Percentiles rank a stretch among this genome's conserved stretches.
Evolutionary conservation across 106 monocot species (phyloP).

Genomic region (Xerophyta viscosa): DNA sequence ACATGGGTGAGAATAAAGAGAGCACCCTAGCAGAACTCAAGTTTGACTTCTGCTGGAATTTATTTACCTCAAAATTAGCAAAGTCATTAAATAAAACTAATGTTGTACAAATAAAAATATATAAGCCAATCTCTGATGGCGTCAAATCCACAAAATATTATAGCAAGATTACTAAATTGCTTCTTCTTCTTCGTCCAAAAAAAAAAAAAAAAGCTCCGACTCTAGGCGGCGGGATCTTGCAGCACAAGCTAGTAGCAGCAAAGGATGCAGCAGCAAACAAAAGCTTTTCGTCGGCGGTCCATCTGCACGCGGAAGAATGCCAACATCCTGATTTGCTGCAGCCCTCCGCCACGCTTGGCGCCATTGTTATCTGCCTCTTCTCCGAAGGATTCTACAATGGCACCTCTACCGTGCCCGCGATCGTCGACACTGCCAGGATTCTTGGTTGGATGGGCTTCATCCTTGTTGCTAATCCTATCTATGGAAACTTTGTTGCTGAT

Average conservation of each 20-base stretch:
- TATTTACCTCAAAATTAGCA: too few relatives aligned
- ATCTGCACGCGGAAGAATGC: slow-evolving; percentile 38
- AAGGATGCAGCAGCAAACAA: slow-evolving; percentile 27
- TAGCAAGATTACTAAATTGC: too few relatives aligned
- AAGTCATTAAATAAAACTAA: too few relatives aligned
- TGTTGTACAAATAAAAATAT: too few relatives aligned
- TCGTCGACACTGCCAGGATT: slow-evolving; percentile 34
- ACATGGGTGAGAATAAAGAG: too few relatives aligned
- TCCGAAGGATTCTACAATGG: slow-evolving; percentile 50
- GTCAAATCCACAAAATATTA: too few relatives aligned
- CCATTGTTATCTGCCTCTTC: slow-evolving; percentile 68
- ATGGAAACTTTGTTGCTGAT: slow-evolving; percentile 53
- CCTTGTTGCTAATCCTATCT: slow-evolving; percentile 47
- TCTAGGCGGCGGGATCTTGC: slow-evolving; percentile 21
- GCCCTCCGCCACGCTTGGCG: slow-evolving; percentile 18
- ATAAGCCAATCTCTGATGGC: too few relatives aligned
- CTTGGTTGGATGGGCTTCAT: slow-evolving; percentile 60
- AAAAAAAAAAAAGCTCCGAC: slow-evolving; percentile 44
- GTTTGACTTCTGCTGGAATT: too few relatives aligned
- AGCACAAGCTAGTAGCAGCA: slow-evolving; percentile 44
- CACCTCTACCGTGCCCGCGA: slow-evolving; percentile 32
- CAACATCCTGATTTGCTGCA: slow-evolving; percentile 36
- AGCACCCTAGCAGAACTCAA: too few relatives aligned
- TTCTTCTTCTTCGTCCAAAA: too few relatives aligned
- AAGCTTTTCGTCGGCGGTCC: not conserved